A percentile compares a stretch with the other conserved stretches of the same genome.
Evolutionary conservation across 805 yeast species (phyloP).

Genomic region (Saturnispora dispora): DNA sequence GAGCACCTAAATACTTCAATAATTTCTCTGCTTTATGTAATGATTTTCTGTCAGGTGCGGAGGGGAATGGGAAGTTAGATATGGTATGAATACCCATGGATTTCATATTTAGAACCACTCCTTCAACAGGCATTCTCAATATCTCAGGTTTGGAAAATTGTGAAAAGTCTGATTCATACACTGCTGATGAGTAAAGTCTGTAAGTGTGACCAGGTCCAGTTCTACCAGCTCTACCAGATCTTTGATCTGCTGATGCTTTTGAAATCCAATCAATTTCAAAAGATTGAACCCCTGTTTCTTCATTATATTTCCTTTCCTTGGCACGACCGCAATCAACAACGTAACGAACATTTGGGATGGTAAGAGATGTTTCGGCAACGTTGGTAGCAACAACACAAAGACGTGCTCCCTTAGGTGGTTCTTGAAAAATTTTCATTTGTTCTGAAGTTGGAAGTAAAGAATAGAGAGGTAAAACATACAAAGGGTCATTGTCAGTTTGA

Average conservation of each 20-base stretch:
- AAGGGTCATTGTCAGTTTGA: constrained; percentile 65
- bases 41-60: constrained; percentile 66
- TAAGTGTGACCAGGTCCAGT: constrained; percentile 98
- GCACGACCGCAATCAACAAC: constrained; percentile 94
- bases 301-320: constrained; percentile 77
- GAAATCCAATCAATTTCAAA: constrained; percentile 88
- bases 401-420: constrained; percentile 79
- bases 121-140: constrained; percentile 90
- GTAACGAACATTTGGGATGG: constrained; percentile 91
- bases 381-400: constrained; percentile 93
- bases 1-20: constrained; percentile 69
- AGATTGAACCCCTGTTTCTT: constrained; percentile 83
- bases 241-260: constrained; percentile 91
- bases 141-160: constrained; percentile 88
- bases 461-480: constrained; percentile 86
- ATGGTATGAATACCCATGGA: constrained; percentile 93
- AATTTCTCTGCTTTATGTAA: constrained; percentile 59
- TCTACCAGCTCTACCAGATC: constrained; percentile 79
- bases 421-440: constrained; percentile 85
- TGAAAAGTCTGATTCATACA: constrained; percentile 75
- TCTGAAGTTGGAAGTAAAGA: constrained; percentile 90
- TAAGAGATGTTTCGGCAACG: constrained; percentile 94
- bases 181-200: constrained; percentile 85
- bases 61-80: constrained; percentile 86
- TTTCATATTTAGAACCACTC: constrained; percentile 92